Evolutionary conservation across 2,329 filamentous ascomycete species (phyloP).

Genomic region (Capronia coronata): DNA sequence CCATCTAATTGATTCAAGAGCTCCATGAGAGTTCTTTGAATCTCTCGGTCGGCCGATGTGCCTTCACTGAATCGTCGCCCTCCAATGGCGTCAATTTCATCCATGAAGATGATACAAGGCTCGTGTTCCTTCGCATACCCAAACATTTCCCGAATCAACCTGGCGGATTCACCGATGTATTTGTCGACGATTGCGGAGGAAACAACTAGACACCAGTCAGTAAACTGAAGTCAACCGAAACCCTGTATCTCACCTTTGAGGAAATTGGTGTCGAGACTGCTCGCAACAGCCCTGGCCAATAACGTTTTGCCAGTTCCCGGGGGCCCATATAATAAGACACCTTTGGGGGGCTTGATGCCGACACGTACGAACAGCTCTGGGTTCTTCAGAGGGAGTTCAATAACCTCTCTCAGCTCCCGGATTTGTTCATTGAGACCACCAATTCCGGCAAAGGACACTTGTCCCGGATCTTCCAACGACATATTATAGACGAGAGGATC

Average conservation of each 20-base stretch:
- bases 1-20: slow-evolving; percentile 96
- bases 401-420: slow-evolving; percentile 91
- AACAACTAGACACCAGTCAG: slow-evolving; percentile 59
- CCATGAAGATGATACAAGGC: slow-evolving; percentile 99
- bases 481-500: slow-evolving; percentile 99
- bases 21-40: slow-evolving; percentile 97
- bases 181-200: slow-evolving; percentile 99
- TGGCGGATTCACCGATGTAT: slow-evolving; percentile 96
- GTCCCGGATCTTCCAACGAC: slow-evolving; percentile 95
- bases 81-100: slow-evolving; percentile 98
- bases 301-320: slow-evolving; percentile 96
- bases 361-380: slow-evolving; percentile 94
- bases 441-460: slow-evolving; percentile 96
- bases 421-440: slow-evolving; percentile 98
- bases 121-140: slow-evolving; percentile 99
- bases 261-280: slow-evolving; percentile 96
- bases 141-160: slow-evolving; percentile 98
- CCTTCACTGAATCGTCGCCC: slow-evolving; percentile 94
- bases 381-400: slow-evolving; percentile 96
- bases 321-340: slow-evolving; percentile 89
- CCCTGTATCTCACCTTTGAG: slow-evolving; percentile 63
- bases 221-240: background rate
- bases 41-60: slow-evolving; percentile 94
- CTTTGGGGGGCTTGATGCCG: slow-evolving; percentile 98
- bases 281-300: slow-evolving; percentile 87